phyloP scores from a whole-genome alignment of 108 stramenopile genomes.

The Schizochytrium sp. region DNA sequence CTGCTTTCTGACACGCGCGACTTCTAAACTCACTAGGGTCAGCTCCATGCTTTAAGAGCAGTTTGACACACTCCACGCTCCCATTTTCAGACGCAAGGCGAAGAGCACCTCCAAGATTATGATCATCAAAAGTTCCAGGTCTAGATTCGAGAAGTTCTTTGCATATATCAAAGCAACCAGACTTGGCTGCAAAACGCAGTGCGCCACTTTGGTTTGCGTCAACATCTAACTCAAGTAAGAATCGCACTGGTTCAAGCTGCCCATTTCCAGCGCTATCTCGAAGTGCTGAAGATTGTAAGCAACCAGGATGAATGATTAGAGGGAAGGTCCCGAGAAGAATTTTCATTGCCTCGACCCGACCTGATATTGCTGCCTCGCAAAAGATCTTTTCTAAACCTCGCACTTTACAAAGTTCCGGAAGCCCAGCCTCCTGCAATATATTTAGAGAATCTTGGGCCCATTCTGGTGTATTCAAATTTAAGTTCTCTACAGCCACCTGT shows the following conservation, averaged over 20 bases:
- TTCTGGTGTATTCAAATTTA: background rate
- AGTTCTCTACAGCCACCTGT: background rate
- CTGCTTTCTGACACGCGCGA: slow-evolving; percentile 5
- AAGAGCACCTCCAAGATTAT: slow-evolving; percentile 1
- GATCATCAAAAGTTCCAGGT: background rate
- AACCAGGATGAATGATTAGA: background rate
- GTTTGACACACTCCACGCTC: background rate
- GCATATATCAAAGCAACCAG: background rate
- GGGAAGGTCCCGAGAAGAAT: slow-evolving; percentile 23
- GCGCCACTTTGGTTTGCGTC: background rate
- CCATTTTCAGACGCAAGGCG: background rate
- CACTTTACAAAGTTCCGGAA: slow-evolving; percentile 28
- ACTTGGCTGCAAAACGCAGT: background rate
- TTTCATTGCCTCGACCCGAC: background rate
- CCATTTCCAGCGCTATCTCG: slow-evolving; percentile 2
- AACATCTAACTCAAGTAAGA: background rate
- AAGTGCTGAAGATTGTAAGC: background rate
- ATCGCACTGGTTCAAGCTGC: background rate
- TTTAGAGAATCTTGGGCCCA: background rate
- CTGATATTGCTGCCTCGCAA: background rate
- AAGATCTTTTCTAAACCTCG: slow-evolving; percentile 14
- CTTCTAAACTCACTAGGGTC: background rate
- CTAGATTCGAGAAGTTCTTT: background rate
- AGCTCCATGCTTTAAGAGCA: background rate
- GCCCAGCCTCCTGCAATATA: background rate